phyloP scores from a whole-genome alignment of 2,329 filamentous ascomycete species.

The Diplodia sapinea region DNA sequence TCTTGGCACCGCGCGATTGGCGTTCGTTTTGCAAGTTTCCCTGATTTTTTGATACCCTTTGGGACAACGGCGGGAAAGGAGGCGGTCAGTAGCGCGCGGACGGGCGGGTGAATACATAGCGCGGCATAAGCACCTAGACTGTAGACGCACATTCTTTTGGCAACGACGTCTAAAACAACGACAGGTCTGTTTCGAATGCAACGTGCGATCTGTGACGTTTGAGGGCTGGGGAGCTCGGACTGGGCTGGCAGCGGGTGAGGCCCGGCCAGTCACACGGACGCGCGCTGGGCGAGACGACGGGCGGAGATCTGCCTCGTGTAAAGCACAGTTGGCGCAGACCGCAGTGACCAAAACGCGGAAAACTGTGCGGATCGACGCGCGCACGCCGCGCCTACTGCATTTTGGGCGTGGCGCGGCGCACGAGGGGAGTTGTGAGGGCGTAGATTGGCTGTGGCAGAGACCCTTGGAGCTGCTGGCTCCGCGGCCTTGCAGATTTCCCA shows the following conservation, averaged over 20 bases:
- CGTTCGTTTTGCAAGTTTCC: conserved; percentile 30
- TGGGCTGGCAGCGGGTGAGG: conserved; percentile 3
- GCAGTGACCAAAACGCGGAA: conserved; percentile 24
- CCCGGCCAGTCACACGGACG: conserved; percentile 21
- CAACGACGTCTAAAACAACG: neutral
- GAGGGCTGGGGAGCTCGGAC: neutral
- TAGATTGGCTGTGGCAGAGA: conserved; percentile 5
- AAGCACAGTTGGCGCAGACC: conserved; percentile 13
- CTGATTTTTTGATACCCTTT: conserved; percentile 29
- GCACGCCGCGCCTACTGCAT: conserved; percentile 17
- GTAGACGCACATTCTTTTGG: conserved; percentile 20
- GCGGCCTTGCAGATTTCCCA: conserved; percentile 30
- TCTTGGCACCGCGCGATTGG: conserved; percentile 18
- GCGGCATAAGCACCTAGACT: conserved; percentile 14
- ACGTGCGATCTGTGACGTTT: conserved; percentile 9
- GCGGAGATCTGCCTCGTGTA: conserved; percentile 26
- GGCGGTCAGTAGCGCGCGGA: conserved; percentile 18
- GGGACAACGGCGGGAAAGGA: conserved; percentile 17
- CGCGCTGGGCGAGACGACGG: neutral
- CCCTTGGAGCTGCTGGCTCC: conserved; percentile 19
- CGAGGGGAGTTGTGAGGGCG: neutral
- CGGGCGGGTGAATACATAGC: conserved; percentile 4
- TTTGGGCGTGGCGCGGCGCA: conserved; percentile 20
- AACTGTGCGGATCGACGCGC: conserved; percentile 29
- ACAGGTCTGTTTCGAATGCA: conserved; percentile 1